Conservation (phyloP, 192 early-diverging fungal species). For the Diversispora epigaea region DNA sequence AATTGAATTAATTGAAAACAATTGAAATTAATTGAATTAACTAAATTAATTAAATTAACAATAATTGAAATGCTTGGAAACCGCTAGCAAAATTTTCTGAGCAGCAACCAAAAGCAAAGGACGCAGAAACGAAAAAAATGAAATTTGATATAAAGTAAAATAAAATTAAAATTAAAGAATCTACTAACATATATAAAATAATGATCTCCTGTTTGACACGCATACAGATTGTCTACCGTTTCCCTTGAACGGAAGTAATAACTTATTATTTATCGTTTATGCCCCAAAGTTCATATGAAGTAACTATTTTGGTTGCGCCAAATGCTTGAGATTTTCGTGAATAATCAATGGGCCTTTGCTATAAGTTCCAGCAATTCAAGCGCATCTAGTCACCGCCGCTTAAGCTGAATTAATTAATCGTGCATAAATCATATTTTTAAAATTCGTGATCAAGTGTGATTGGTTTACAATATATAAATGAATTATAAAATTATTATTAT, state of each 20-base stretch:
- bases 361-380: conserved; percentile 30
- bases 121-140: background rate
- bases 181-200: background rate
- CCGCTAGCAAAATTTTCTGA: too few species aligned
- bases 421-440: background rate
- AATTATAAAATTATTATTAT: background rate
- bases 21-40: too few species aligned
- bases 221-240: background rate
- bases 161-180: background rate
- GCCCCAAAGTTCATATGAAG: background rate
- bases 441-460: background rate
- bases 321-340: background rate
- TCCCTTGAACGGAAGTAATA: background rate
- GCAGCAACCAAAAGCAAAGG: too few species aligned
- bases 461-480: background rate
- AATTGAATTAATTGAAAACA: too few species aligned
- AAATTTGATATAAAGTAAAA: background rate
- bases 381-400: conserved; percentile 30
- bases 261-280: background rate
- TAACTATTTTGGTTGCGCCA: background rate
- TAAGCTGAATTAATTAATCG: background rate
- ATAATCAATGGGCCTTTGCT: conserved; percentile 15
- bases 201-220: background rate
- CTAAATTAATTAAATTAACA: too few species aligned
- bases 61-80: too few species aligned